Evolutionary conservation across 2,329 filamentous ascomycete species (phyloP), one percentile per base, ranked within the genome.

Genomic region (Alternaria metachromatica): DNA sequence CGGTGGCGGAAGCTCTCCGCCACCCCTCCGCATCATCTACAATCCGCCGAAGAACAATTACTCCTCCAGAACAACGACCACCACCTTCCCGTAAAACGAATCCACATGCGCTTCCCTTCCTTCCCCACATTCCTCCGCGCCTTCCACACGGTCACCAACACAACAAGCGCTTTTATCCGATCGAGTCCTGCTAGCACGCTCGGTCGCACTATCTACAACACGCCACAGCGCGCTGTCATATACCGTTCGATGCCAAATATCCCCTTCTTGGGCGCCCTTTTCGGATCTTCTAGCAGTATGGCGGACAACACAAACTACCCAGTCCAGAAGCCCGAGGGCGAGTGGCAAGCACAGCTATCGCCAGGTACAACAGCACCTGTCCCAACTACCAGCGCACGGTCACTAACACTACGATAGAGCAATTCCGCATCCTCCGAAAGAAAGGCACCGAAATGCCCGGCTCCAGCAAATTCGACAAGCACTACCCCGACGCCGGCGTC

Each of bases 341-440:
- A 98, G 83, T 99, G 96, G 96, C 91, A 89, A 70, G 92, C 95
- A 9, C 88, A 97, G 62, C 84, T 99, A 58, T 94, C 85, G 60
- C 87, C 87, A 76, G 89, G 90, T 91, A 82, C 26, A 80, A 78
- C 25, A 21, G 5, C 6, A 11, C 8, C 15, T 6, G 2, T 8
- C 2, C 3, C 25, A n/a, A 4, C 23, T 3, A 49, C 10, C 13
- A 25, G 23, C 18, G 9, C 60, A 50, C 11, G 9, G 30, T 15
- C 55, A 46, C 65, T 66, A 48, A 71, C 53, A 13, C 6, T 68
- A 30, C 72, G 57, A 57, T 73, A 97, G 95, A 97, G 76, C 96
- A 99, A 86, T 99, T 98, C 85, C 92, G 93, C 69, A 87, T 99
- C 77, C 89, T 99, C 59, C 91, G 96, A 67, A 84, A 96, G 80